A percentile compares a stretch with the other conserved stretches of the same genome.
phyloP scores from a whole-genome alignment of 78 protist genomes.

The Tieghemostelium lacteum region DNA sequence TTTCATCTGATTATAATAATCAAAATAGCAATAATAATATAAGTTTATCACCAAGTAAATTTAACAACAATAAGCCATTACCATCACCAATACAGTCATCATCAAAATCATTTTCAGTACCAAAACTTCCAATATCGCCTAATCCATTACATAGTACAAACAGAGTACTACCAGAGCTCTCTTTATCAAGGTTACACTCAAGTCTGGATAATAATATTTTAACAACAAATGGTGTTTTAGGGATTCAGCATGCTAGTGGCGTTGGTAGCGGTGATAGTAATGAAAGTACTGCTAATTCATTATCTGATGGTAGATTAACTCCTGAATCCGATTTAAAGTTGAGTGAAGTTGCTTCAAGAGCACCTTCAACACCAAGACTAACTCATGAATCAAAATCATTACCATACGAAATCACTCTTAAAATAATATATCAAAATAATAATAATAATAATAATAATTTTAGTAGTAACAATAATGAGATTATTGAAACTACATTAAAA shows the following conservation, averaged over 20 bases:
- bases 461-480: background rate
- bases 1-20: background rate
- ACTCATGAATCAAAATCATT: slow-evolving; percentile 23
- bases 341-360: background rate
- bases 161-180: background rate
- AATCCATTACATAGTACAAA: background rate
- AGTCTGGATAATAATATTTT: background rate
- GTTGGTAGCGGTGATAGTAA: background rate
- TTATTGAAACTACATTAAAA: background rate
- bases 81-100: slow-evolving; percentile 21
- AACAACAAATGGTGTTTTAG: background rate
- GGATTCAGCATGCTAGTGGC: background rate
- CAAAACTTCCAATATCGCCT: background rate
- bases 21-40: background rate
- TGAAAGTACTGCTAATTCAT: background rate
- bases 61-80: background rate
- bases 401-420: slow-evolving; percentile 11
- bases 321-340: slow-evolving; percentile 9
- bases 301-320: slow-evolving; percentile 25
- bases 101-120: background rate
- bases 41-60: background rate
- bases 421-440: slow-evolving; percentile 1
- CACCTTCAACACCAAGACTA: slow-evolving; percentile 36
- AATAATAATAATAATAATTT: background rate
- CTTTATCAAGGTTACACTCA: background rate